Base-by-base conservation (phyloP, 345 rosid genomes). In the Ceriops tagal region DNA sequence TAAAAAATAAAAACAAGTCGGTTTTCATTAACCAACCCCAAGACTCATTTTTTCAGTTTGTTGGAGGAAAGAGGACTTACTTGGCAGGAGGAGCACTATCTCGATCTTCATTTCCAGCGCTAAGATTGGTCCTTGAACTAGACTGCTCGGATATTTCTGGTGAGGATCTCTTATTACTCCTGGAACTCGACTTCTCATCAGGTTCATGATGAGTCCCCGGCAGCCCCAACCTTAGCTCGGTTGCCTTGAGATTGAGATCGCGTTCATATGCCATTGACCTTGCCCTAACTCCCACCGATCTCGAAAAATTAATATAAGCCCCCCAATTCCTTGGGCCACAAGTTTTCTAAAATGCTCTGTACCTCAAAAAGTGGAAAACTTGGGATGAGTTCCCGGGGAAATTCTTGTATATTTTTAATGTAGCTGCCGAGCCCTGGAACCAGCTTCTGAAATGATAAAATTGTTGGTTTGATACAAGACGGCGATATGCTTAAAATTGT, bases 71-170 rank as follows among this genome's bases (percentile, higher is more conserved):
- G 52, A 63, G 22, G 34, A 69, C 89, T 75, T 81, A 85, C 92
- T 87, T 87, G 63, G 88, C 71, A 31, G 89, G 83, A 59, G 82
- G 81, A 26, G 79, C 69, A 58, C 53, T 26, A 20, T 69, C 78
- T 13, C 21, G 24, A 8, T 70, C 75, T 15, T 24, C 71, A 27
- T 56, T 57, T 47, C 35, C 77, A 26, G 66, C 70, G 18, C 79
- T 53, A 58, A 79, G 72, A 55, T 34, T 65, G 56, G 32, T 64
- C 68, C 61, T 64, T 5, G 63, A 27, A 62, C 55, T 53, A 13
- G 82, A 75, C 19, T 68, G 75, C 52, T 71, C 72, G 20, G 83
- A 80, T 55, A 65, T 74, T 35, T 78, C 86, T 11, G 84, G 64
- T 3, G 80, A 78, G 35, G 79, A 66, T 81, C 73, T 61, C 49